A percentile compares a stretch with the other conserved stretches of the same genome.
These are phyloP conservation scores for Marvania coccoides DNA, from an alignment of 139 green algal genomes.

Conservation along the genomic window DNA sequence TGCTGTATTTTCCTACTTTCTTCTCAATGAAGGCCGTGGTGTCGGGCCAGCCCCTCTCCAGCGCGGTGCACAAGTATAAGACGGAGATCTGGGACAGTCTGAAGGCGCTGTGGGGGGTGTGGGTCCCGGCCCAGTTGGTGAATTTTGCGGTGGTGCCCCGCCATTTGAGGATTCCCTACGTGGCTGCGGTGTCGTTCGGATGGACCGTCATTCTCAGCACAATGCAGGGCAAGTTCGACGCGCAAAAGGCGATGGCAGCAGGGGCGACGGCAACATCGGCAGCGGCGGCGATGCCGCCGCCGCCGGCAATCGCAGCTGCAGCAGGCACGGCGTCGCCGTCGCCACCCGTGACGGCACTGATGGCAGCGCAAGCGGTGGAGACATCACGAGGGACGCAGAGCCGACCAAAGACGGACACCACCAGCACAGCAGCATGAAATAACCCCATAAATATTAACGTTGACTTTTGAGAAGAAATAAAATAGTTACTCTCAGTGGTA, in stretches of 20 bases:
- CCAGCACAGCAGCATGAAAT: too few relatives aligned
- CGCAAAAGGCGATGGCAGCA: background rate
- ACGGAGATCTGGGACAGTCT: conserved; percentile 76
- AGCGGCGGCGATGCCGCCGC: too few relatives aligned
- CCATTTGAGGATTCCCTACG: conserved; percentile 76
- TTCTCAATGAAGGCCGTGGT: conserved; percentile 67
- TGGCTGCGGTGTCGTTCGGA: conserved; percentile 40
- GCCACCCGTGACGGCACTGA: background rate
- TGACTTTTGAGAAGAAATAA: too few relatives aligned
- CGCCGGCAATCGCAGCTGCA: background rate
- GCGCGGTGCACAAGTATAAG: conserved; percentile 54
- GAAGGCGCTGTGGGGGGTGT: conserved; percentile 79
- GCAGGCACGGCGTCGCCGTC: too few relatives aligned
- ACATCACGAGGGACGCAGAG: background rate
- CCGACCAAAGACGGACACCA: too few relatives aligned
- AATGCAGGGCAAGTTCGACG: conserved; percentile 48
- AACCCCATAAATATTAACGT: too few relatives aligned
- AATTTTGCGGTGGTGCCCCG: conserved; percentile 81
- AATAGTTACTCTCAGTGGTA: too few relatives aligned
- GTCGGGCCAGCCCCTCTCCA: conserved; percentile 35
- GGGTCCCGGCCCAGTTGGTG: conserved; percentile 70
- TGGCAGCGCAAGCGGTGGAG: background rate
- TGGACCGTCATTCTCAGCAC: conserved; percentile 46
- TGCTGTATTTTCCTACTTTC: conserved; percentile 84
- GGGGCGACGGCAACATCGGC: background rate